Conservation (phyloP, 331 rosid genomes). For the Dryas integrifolia region DNA sequence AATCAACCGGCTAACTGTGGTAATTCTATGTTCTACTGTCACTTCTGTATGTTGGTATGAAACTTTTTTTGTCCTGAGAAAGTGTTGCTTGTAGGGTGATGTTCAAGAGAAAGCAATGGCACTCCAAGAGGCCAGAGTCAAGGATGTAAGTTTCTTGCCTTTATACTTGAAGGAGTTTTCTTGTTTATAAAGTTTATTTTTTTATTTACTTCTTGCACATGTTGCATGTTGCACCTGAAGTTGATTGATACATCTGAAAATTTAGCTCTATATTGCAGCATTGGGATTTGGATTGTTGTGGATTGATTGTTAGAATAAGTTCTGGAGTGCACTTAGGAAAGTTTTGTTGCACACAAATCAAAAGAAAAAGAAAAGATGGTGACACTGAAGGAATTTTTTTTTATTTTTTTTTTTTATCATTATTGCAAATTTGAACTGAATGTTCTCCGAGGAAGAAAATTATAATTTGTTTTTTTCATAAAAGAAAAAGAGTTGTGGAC, state of each 20-base stretch:
- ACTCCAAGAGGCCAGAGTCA: constrained; percentile 88
- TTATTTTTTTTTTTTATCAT: background rate
- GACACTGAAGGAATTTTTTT: background rate
- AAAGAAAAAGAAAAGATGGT: constrained; percentile 3
- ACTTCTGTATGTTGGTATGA: constrained; percentile 18
- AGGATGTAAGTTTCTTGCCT: constrained; percentile 65
- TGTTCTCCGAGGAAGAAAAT: background rate
- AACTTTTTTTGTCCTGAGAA: constrained; percentile 30
- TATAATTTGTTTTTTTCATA: background rate
- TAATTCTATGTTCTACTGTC: constrained; percentile 37
- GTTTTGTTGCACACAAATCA: background rate
- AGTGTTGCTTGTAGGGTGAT: constrained; percentile 68
- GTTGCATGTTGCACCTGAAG: background rate
- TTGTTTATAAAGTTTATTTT: background rate
- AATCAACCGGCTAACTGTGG: constrained; percentile 84
- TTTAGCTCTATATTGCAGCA: background rate
- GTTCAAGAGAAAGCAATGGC: constrained; percentile 78
- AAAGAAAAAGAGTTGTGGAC: background rate
- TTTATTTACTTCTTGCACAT: background rate
- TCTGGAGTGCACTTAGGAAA: background rate
- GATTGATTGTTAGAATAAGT: background rate
- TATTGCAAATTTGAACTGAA: background rate
- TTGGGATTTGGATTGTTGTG: background rate
- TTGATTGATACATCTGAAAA: background rate
- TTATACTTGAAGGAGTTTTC: background rate